Percentiles rank a stretch among this genome's conserved stretches.
These are phyloP conservation scores for Tricholoma flavovirens DNA, from an alignment of 768 basidiomycete species.

Conservation along the genomic window DNA sequence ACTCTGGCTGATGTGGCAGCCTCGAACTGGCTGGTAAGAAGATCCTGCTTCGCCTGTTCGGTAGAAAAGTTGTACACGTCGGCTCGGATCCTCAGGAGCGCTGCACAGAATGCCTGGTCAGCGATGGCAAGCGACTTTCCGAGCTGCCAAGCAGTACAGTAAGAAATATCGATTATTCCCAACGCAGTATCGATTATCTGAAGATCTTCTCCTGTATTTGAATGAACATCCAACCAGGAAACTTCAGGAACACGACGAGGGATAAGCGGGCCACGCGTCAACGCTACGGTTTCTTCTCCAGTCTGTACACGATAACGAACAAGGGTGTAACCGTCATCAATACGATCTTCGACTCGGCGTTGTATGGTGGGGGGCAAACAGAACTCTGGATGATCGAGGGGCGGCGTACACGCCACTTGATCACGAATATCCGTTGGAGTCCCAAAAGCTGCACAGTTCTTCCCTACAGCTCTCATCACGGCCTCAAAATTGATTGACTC, in stretches of 20 bases:
- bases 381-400: too few species aligned
- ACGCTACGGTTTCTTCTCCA: neutral
- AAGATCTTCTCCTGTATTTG: neutral
- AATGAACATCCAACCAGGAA: neutral
- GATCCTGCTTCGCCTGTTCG: too few species aligned
- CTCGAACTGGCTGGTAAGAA: too few species aligned
- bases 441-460: neutral
- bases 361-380: neutral
- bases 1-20: too few species aligned
- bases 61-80: too few species aligned
- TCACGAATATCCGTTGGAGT: neutral
- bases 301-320: neutral
- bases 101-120: too few species aligned
- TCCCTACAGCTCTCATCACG: neutral
- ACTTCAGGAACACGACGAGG: neutral
- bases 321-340: neutral
- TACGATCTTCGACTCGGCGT: neutral
- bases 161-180: too few species aligned
- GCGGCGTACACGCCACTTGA: too few species aligned
- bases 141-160: too few species aligned
- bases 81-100: too few species aligned
- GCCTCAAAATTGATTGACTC: conserved; percentile 1
- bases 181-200: too few species aligned
- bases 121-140: too few species aligned
- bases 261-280: neutral